Base-by-base conservation (phyloP, 768 basidiomycete genomes). In the Tephrocybe sp. region DNA sequence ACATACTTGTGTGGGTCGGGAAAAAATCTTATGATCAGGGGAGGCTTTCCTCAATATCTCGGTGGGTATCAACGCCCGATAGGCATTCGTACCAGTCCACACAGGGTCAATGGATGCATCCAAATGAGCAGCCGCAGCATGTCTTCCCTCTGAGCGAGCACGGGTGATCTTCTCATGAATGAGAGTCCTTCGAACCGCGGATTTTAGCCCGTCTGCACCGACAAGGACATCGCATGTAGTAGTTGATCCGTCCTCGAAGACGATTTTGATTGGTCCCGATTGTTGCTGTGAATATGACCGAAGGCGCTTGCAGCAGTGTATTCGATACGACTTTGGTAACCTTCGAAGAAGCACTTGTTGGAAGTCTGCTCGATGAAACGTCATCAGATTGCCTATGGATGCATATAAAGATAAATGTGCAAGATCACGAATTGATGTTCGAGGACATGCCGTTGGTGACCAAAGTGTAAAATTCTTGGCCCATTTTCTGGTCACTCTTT, bases 171-270 rank as follows among this genome's bases (percentile, higher is more conserved):
- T 71, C 57, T 74, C 74, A 41, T 55, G 59, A 43, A 77, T 53
- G 39, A 80, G 56, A 4, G 65, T 62, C 26, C 65, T 62, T 32
- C 78, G 69, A 57, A 83, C 78, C 50, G 69, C 71, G 26, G 83
- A 85, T 65, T 80, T 81, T 52, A 87, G 53, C 4, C 85, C 85
- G 55, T 87, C 85, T n/a, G 84, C 84, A 33, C 85, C 85, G 46
- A 87, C 65, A 66, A 89, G 76, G 10, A 87, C 61, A 61, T 89
- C 85, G 60, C 84, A 87, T 19, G 71, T 69, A 4, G 81, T 71
- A 10, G 68, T 73, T 12, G 82, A 71, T 36, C 83, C 84, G 58
- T 89, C 87, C 54, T 78, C 68, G 61, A 89, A 89, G 17, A 69
- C 59, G 51, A 89, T 67, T 23, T 65, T 71, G 55, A 84, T 73